A percentile compares a stretch with the other conserved stretches of the same genome.
Evolutionary conservation across 768 basidiomycete genomes (phyloP).

Genomic region (Podaxis sp.): DNA sequence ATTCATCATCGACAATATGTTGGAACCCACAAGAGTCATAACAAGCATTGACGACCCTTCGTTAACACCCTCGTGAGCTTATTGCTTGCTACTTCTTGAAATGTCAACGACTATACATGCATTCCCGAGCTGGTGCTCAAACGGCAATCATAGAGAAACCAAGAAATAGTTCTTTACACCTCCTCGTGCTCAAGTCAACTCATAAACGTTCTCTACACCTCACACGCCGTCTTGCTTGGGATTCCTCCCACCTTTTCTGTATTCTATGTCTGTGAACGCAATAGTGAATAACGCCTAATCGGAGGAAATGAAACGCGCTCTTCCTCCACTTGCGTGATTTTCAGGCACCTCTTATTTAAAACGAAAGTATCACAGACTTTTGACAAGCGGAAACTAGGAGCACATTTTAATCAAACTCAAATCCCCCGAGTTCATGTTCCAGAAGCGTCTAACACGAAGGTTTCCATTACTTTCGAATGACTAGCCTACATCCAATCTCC

Average conservation of each 20-base stretch:
- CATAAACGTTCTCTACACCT: not conserved
- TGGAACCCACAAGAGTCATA: constrained; percentile 46
- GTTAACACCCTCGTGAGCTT: not conserved
- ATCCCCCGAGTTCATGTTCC: too few relatives aligned
- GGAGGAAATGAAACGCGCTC: too few relatives aligned
- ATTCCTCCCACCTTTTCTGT: not conserved
- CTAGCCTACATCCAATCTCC: too few relatives aligned
- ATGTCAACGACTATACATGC: not conserved
- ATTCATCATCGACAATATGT: constrained; percentile 43
- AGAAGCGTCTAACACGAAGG: too few relatives aligned
- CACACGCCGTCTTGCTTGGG: constrained; percentile 7
- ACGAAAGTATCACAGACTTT: too few relatives aligned
- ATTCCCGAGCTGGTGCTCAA: not conserved
- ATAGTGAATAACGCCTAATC: not conserved
- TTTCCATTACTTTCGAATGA: too few relatives aligned
- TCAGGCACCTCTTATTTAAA: too few relatives aligned
- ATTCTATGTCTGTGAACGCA: not conserved
- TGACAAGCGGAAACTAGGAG: too few relatives aligned
- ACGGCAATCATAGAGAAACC: not conserved
- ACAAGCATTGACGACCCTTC: constrained; percentile 25
- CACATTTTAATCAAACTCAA: too few relatives aligned
- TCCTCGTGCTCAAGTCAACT: not conserved
- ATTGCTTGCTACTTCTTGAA: not conserved
- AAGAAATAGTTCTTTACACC: not conserved
- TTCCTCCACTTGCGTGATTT: not conserved